Base-by-base conservation (phyloP, 2,329 filamentous ascomycete genomes). In the Orbilia oligospora region DNA sequence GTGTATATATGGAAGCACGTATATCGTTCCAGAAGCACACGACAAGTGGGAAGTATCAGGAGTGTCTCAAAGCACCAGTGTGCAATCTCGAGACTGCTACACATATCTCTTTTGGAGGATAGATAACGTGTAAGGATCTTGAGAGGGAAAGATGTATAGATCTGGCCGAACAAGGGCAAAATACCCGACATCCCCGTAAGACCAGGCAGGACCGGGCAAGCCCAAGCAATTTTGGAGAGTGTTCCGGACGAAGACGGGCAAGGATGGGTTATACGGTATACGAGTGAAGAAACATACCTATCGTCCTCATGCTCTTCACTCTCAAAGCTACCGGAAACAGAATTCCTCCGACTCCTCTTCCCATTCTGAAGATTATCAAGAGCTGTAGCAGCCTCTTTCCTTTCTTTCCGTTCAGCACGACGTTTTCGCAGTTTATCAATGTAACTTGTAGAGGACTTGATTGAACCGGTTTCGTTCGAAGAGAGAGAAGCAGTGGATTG, bases 391-490 rank as follows among this genome's bases (percentile, higher is more conserved):
- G 53, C 68, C 44, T 72, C 75, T 44, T 78, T 78, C n/a, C 68
- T 63, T 48, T 78, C 68, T 27, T 78, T 78, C 3, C 55, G 49
- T 51, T 78, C 75, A 8, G 75, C 75, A 22, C 75, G 58, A 27
- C 75, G 61, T 38, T 78, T 78, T 14, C 68, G 51, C 12, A 78
- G 63, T 55, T 78, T 78, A 22, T 78, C 75, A 46, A 78, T 78
- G 30, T 68, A 67, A 53, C 75, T 69, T 22, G 63, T 58, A 27
- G 53, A 33, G 3, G 49, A 64, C n/a, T 70, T 78, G 63, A 36
- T n/a, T 14, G 75, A 78, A 30, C 48, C 55, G 27, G 68, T 72
- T 9, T 78, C 75, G 68, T 55, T 78, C 4, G 75, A 78, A 16
- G 75, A 78, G 20, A 78, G 48, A n/a, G 61, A 68, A 24, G 63